Evolutionary conservation across 1,139 yeast species (phyloP).

Genomic region (Diutina pseudorugosa): DNA sequence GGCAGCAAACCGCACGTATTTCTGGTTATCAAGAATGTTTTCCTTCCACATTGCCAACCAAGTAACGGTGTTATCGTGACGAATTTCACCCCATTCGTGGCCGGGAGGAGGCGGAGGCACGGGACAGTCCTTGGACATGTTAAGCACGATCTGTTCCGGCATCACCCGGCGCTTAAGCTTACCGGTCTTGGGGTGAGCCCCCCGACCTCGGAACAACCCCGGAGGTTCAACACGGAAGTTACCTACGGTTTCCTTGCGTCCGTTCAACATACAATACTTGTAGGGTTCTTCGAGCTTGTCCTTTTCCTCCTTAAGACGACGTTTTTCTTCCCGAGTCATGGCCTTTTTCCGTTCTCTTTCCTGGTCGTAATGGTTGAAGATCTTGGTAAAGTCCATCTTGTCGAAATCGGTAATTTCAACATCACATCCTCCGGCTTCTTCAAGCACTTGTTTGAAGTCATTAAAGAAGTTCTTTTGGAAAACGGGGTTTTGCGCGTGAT

Average conservation of each 20-base stretch:
- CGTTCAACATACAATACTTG: conserved; percentile 72
- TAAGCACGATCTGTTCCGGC: conserved; percentile 84
- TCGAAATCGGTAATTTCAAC: conserved; percentile 46
- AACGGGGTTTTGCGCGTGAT: conserved; percentile 77
- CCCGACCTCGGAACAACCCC: conserved; percentile 90
- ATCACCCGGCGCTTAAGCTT: conserved; percentile 68
- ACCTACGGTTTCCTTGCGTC: conserved; percentile 85
- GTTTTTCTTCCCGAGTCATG: conserved; percentile 61
- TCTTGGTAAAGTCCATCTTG: conserved; percentile 69
- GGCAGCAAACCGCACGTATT: conserved; percentile 87
- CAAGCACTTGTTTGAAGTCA: conserved; percentile 60
- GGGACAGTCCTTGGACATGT: conserved; percentile 59
- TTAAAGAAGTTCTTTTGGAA: conserved; percentile 79
- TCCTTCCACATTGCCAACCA: conserved; percentile 99
- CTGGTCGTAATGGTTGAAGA: conserved; percentile 60
- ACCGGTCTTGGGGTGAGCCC: conserved; percentile 95
- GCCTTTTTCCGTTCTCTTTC: conserved; percentile 63
- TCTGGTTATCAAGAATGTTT: conserved; percentile 70
- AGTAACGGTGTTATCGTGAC: conserved; percentile 80
- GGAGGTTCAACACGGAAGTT: conserved; percentile 95
- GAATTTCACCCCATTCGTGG: conserved; percentile 81
- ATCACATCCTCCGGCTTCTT: conserved; percentile 55
- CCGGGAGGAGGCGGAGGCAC: conserved; percentile 82
- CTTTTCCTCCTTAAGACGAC: conserved; percentile 53
- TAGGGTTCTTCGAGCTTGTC: conserved; percentile 72